A percentile compares a stretch with the other conserved stretches of the same genome.
These are phyloP conservation scores for Basidioascus undulatus DNA, from an alignment of 768 basidiomycete genomes.

Conservation along the genomic window DNA sequence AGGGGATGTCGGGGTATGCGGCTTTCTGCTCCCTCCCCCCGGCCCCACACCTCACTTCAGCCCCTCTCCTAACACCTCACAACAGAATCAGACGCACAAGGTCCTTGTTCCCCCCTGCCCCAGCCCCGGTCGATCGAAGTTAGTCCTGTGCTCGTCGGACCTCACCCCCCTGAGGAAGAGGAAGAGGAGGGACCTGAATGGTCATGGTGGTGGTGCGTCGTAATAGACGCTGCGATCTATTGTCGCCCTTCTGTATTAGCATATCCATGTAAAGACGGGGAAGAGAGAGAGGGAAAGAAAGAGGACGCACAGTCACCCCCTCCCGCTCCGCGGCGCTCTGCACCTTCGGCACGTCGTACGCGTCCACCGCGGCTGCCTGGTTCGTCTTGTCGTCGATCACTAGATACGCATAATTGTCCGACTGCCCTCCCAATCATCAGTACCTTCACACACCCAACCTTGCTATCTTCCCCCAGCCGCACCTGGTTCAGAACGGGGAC, in stretches of 20 bases:
- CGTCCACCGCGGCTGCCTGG: constrained; percentile 51
- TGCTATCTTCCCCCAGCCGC: too few relatives aligned
- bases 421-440: too few relatives aligned
- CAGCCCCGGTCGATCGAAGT: background rate
- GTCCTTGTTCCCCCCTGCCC: constrained; percentile 9
- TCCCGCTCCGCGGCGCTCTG: constrained; percentile 33
- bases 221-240: constrained; percentile 23
- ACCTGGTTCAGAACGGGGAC: too few relatives aligned
- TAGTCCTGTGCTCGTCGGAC: background rate
- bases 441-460: too few relatives aligned
- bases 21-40: too few relatives aligned
- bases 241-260: background rate
- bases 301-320: constrained; percentile 9
- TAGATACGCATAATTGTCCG: constrained; percentile 69
- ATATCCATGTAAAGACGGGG: too few relatives aligned
- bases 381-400: constrained; percentile 42
- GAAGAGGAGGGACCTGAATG: constrained; percentile 33
- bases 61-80: too few relatives aligned
- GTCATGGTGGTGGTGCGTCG: constrained; percentile 81
- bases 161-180: constrained; percentile 4
- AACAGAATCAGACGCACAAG: too few relatives aligned
- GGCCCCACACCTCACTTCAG: too few relatives aligned
- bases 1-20: constrained; percentile 28
- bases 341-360: constrained; percentile 50
- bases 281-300: too few relatives aligned